phyloP scores from a whole-genome alignment of 2,329 filamentous ascomycete species.

The Verticillium zaregamsianum region DNA sequence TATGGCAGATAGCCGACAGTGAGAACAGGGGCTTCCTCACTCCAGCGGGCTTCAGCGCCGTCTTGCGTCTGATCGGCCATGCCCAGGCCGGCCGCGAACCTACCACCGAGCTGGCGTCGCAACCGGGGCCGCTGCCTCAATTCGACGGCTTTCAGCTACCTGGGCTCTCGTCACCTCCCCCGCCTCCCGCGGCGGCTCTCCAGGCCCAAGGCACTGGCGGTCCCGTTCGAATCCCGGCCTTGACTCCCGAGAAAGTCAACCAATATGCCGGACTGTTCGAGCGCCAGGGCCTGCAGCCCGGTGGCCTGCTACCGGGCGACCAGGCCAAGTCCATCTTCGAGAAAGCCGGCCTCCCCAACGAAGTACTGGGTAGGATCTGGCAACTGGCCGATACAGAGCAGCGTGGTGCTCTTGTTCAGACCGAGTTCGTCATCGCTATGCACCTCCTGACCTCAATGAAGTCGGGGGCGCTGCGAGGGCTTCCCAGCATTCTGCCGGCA shows the following conservation, averaged over 20 bases:
- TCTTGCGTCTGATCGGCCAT: conserved; percentile 90
- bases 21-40: conserved; percentile 95
- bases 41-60: conserved; percentile 87
- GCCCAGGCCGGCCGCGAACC: conserved; percentile 85
- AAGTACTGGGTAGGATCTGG: conserved; percentile 93
- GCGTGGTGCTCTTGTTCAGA: conserved; percentile 77
- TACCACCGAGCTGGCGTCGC: conserved; percentile 74
- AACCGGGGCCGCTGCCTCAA: conserved; percentile 82
- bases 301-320: conserved; percentile 71
- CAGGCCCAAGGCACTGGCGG: conserved; percentile 57
- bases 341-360: conserved; percentile 83
- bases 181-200: conserved; percentile 44
- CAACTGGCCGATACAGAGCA: conserved; percentile 91
- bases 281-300: conserved; percentile 74
- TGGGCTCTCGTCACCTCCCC: conserved; percentile 31
- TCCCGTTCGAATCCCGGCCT: conserved; percentile 80
- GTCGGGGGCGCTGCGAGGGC: conserved; percentile 70
- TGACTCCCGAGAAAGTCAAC: conserved; percentile 81
- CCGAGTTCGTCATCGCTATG: conserved; percentile 98
- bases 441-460: conserved; percentile 92
- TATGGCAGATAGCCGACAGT: conserved; percentile 98
- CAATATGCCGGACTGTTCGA: conserved; percentile 92
- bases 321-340: conserved; percentile 93
- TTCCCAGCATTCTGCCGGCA: conserved; percentile 77
- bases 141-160: conserved; percentile 69